These are phyloP conservation scores for Cairneyella variabilis DNA, from an alignment of 495 filamentous ascomycete species.

Conservation along the genomic window DNA sequence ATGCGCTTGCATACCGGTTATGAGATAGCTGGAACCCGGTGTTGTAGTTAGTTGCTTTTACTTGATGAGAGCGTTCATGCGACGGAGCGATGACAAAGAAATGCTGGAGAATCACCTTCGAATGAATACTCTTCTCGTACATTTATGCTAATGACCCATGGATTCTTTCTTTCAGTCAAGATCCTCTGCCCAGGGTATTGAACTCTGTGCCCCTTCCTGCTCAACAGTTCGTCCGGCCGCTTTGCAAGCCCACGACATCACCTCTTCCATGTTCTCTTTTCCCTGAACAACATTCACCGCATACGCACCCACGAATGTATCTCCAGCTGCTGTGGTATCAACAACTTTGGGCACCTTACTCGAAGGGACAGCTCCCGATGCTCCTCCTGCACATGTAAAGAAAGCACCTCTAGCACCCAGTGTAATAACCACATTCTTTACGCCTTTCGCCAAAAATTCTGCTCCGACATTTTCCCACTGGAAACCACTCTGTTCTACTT, in stretches of 20 bases:
- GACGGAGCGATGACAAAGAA: no score
- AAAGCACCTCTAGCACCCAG: conserved; percentile 75
- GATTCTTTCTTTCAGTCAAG: no score
- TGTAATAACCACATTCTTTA: conserved; percentile 76
- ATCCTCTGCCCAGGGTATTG: conserved; percentile 87
- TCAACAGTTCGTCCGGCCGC: conserved; percentile 77
- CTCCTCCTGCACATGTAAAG: conserved; percentile 48
- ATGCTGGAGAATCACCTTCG: no score
- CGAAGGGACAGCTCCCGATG: conserved; percentile 45
- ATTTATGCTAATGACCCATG: no score
- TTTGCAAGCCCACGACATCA: conserved; percentile 62
- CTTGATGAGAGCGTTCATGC: no score
- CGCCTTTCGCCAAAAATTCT: conserved; percentile 62
- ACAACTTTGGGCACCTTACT: conserved; percentile 65
- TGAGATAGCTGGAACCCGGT: background rate
- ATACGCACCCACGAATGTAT: conserved; percentile 91
- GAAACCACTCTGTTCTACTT: conserved; percentile 44
- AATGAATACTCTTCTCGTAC: no score
- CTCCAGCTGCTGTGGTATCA: conserved; percentile 92
- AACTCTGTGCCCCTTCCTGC: conserved; percentile 74
- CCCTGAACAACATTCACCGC: conserved; percentile 62
- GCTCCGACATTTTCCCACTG: conserved; percentile 40
- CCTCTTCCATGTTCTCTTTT: conserved; percentile 36
- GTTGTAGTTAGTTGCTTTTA: background rate
- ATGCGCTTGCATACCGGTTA: no score